Base-by-base conservation (phyloP, 2,329 filamentous ascomycete species). In the Magnaporthiopsis rhizophila region DNA sequence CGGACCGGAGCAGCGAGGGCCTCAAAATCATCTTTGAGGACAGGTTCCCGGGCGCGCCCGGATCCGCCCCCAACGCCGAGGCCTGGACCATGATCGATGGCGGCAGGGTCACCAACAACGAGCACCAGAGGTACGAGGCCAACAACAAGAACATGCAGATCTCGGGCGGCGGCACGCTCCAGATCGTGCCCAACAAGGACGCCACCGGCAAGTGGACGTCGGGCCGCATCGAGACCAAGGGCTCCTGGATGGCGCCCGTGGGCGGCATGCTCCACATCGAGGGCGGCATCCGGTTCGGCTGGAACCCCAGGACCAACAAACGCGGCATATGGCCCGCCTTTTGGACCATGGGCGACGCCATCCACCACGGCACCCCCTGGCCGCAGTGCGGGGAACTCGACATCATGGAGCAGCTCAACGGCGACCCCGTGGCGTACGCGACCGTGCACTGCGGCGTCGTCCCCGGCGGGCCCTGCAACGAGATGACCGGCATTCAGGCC, bases 261-360 rank as follows among this genome's bases (percentile, higher is more conserved):
- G 79, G 80, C 63, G 75, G 74, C 63, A 71, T 79, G 62, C 81
- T 80, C n/a, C 71, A 76, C 34, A 72, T 79, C 36, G 77, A 83
- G 65, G 76, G 79, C 3, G 71, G 71, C 18, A 72, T 85, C 53
- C 75, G 78, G 30, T 74, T 83, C 30, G 82, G 78, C 5, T 67
- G 67, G 63, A 80, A 78, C 69, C 63, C 69, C 3, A 38, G 62
- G 9, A 58, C 60, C 21, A 70, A 72, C 62, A 83, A 83, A 72
- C 75, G 83, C 67, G 82, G 82, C 7, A 74, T 84, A 58, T 85
- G 82, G 82, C 82, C 82, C 0, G 82, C 82, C 0, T 84, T 84
- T 68, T 85, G 82, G 82, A 74, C 81, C 26, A 74, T 84, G 11
- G 81, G 82, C 8, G 76, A 82, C 62, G 71, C 76, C 5, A 71